Conservation (phyloP, 345 rosid genomes). For the Eucalyptus erythrocorys region DNA sequence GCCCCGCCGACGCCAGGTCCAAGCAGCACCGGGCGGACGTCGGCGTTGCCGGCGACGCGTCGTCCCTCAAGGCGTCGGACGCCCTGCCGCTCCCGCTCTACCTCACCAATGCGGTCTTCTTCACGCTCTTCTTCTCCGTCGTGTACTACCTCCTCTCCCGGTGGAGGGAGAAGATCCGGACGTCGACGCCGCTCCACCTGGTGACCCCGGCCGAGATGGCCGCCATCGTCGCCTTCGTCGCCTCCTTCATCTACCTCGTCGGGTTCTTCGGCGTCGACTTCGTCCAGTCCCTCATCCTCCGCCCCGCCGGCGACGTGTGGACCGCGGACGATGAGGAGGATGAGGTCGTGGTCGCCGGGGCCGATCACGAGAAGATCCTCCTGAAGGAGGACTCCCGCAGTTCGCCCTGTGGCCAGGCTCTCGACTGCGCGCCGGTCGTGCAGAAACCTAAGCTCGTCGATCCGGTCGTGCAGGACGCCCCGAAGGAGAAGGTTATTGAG, state of each 20-base stretch:
- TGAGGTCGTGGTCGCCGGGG: neutral
- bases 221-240: constrained; percentile 40
- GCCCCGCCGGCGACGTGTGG: constrained; percentile 46
- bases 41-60: neutral
- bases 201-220: constrained; percentile 40
- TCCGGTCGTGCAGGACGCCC: neutral
- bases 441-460: neutral
- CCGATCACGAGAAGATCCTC: neutral
- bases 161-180: constrained; percentile 75
- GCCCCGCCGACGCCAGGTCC: neutral
- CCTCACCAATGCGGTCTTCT: constrained; percentile 46
- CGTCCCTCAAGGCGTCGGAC: constrained; percentile 24
- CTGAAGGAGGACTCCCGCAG: constrained; percentile 18
- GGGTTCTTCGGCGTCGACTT: constrained; percentile 64
- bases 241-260: constrained; percentile 44
- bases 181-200: constrained; percentile 46
- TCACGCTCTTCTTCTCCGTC: constrained; percentile 52
- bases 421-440: constrained; percentile 15
- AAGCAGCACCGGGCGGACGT: neutral
- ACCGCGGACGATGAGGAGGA: constrained; percentile 24
- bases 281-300: constrained; percentile 40
- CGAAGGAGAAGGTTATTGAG: neutral
- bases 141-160: constrained; percentile 54
- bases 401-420: constrained; percentile 38
- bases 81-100: constrained; percentile 41